phyloP scores from a whole-genome alignment of 2,329 filamentous ascomycete genomes.

The Camillea tinctor region DNA sequence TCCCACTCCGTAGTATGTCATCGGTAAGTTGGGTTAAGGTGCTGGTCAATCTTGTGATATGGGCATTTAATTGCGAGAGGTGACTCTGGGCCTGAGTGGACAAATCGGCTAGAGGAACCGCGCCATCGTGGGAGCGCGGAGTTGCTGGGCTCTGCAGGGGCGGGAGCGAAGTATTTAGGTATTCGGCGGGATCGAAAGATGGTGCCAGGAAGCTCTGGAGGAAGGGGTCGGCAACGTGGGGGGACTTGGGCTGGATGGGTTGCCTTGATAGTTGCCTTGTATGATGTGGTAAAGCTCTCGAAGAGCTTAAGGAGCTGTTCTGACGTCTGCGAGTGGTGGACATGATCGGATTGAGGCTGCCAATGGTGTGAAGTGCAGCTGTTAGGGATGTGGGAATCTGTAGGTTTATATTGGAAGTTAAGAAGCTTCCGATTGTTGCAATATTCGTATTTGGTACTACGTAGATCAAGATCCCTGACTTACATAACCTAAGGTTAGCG shows the following conservation, averaged over 20 bases:
- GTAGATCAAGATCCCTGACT: too few species aligned
- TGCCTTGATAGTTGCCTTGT: constrained; percentile 38
- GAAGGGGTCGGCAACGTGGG: constrained; percentile 68
- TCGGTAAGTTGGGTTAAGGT: constrained; percentile 88
- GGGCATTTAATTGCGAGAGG: constrained; percentile 84
- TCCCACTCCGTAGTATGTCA: constrained; percentile 87
- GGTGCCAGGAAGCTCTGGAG: constrained; percentile 73
- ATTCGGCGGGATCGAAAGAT: constrained; percentile 79
- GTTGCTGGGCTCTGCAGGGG: constrained; percentile 50
- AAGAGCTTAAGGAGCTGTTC: constrained; percentile 40
- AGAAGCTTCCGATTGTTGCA: too few species aligned
- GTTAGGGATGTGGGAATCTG: background rate
- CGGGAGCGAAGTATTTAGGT: constrained; percentile 78
- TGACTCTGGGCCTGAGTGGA: constrained; percentile 79
- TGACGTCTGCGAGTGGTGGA: constrained; percentile 43
- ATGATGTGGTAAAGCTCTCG: constrained; percentile 41
- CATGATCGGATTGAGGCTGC: constrained; percentile 23
- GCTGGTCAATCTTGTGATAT: constrained; percentile 78
- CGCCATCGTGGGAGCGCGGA: constrained; percentile 32
- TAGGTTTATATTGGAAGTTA: background rate
- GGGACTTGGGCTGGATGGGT: constrained; percentile 49
- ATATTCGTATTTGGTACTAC: too few species aligned
- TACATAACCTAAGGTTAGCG: too few species aligned
- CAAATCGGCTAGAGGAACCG: constrained; percentile 69
- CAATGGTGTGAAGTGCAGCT: too few species aligned